A percentile compares a stretch with the other conserved stretches of the same genome.
phyloP scores from a whole-genome alignment of 2,329 filamentous ascomycete genomes.

The Ophiostoma australiae region DNA sequence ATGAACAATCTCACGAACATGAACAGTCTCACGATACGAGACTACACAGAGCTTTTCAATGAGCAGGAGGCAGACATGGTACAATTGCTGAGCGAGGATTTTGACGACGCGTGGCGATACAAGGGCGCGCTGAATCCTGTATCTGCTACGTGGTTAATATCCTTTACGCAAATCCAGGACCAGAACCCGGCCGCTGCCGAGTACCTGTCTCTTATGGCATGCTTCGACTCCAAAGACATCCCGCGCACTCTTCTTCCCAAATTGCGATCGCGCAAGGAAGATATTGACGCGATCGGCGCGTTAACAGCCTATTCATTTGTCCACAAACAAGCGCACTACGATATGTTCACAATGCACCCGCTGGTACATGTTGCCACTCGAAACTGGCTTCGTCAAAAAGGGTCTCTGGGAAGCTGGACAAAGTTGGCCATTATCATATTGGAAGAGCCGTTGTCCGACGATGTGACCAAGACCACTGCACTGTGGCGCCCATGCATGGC shows the following conservation, averaged over 20 bases:
- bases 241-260: neutral
- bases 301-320: neutral
- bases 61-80: neutral
- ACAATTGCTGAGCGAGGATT: neutral
- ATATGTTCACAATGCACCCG: neutral
- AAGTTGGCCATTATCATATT: neutral
- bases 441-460: neutral
- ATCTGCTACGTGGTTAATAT: neutral
- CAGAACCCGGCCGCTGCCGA: neutral
- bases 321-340: neutral
- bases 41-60: neutral
- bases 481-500: neutral
- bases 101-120: neutral
- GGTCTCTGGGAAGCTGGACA: neutral
- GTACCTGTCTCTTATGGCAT: neutral
- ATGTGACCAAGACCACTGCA: neutral
- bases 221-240: slow-evolving; percentile 1
- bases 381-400: neutral
- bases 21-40: neutral
- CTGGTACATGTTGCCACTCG: neutral
- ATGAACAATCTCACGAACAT: neutral
- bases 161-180: neutral
- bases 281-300: neutral
- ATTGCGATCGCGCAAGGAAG: neutral
- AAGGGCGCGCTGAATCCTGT: neutral